Evolutionary conservation across 352 stramenopile genomes (phyloP).

Genomic region (Pythium aristosporum): DNA sequence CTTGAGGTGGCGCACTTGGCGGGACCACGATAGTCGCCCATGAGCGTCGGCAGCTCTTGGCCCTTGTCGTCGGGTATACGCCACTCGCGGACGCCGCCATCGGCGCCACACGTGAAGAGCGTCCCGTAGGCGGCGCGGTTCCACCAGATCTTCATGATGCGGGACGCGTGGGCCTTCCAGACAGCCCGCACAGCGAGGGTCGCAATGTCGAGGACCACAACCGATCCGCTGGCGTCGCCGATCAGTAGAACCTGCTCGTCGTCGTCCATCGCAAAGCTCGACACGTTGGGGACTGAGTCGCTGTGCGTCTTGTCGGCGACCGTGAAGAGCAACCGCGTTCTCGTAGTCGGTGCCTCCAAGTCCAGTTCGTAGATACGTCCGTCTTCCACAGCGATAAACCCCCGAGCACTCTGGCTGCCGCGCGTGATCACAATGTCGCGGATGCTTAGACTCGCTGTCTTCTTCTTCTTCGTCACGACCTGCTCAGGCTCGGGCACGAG

Average conservation of each 20-base stretch:
- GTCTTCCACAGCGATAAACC: slow-evolving; percentile 66
- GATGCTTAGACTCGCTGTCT: slow-evolving; percentile 22
- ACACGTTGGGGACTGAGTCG: slow-evolving; percentile 20
- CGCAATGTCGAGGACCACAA: slow-evolving; percentile 48
- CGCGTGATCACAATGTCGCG: slow-evolving; percentile 25
- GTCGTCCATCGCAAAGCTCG: slow-evolving; percentile 30
- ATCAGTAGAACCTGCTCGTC: slow-evolving; percentile 46
- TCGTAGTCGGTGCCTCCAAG: slow-evolving; percentile 11
- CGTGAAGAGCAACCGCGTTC: slow-evolving; percentile 12
- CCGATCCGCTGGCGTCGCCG: slow-evolving; percentile 48
- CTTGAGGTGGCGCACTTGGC: slow-evolving; percentile 58
- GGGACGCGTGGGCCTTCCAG: slow-evolving; percentile 55
- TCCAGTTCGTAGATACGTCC: slow-evolving; percentile 53
- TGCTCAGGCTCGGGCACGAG: slow-evolving; percentile 4
- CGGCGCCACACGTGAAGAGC: slow-evolving; percentile 61
- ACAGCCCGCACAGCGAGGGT: slow-evolving; percentile 31
- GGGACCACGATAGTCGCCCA: slow-evolving; percentile 53
- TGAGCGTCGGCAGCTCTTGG: slow-evolving; percentile 24
- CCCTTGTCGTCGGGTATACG: slow-evolving; percentile 10
- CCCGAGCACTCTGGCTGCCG: slow-evolving; percentile 17
- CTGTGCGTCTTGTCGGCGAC: slow-evolving; percentile 14
- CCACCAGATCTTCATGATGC: slow-evolving; percentile 81
- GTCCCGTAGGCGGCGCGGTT: slow-evolving; percentile 30
- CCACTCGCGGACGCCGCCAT: slow-evolving; percentile 69
- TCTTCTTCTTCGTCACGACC: slow-evolving; percentile 22